Conservation (phyloP, 2,329 filamentous ascomycete species). For the Hymenoscyphus fructigenus region DNA sequence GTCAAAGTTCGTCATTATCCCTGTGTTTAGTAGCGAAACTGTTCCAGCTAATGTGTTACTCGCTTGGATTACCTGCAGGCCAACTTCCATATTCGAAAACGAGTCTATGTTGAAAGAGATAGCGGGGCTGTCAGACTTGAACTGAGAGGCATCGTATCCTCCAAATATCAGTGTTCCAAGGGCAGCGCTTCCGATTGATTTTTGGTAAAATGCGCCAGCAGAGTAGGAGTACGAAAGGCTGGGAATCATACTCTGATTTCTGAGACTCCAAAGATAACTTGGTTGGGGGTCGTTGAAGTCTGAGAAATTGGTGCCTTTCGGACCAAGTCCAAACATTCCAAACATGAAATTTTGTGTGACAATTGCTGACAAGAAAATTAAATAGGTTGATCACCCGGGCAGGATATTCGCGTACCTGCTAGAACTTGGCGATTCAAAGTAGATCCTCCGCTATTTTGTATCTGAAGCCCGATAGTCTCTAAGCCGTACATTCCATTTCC, state of each 20-base stretch:
- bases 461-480: conserved; percentile 21
- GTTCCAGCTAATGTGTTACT: conserved; percentile 21
- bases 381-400: not conserved
- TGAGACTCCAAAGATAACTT: conserved; percentile 39
- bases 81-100: no score
- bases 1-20: conserved; percentile 35
- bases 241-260: conserved; percentile 39
- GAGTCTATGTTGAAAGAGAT: no score
- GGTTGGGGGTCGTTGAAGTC: conserved; percentile 38
- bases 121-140: no score
- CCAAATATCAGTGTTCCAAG: conserved; percentile 40
- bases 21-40: conserved; percentile 17
- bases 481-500: conserved; percentile 28
- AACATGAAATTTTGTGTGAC: conserved; percentile 26
- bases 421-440: conserved; percentile 20
- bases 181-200: conserved; percentile 28
- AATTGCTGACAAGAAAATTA: conserved; percentile 10
- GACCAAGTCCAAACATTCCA: conserved; percentile 41
- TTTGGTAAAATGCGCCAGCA: conserved; percentile 41
- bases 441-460: conserved; percentile 27
- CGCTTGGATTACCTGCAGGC: conserved; percentile 34
- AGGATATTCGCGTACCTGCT: conserved; percentile 21
- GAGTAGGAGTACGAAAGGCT: conserved; percentile 43
- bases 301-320: conserved; percentile 41
- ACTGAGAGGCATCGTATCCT: conserved; percentile 37